Evolutionary conservation across 192 early-diverging fungal genomes (phyloP), one percentile per base, ranked within the genome.

Genomic region (Glomus cerebriforme): DNA sequence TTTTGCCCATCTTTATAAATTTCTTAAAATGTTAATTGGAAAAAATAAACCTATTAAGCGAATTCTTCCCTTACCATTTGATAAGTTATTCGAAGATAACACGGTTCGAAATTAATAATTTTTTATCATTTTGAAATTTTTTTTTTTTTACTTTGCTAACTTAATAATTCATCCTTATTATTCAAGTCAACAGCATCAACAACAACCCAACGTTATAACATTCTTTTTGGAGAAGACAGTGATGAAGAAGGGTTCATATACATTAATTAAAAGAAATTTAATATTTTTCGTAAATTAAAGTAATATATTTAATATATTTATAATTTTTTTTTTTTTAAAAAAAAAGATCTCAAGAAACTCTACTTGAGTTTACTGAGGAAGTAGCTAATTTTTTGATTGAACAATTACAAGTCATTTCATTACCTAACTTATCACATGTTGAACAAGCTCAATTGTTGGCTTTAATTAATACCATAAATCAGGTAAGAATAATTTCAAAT

Each of bases 361-460:
- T 79, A 24, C 79, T 83, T 39, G 82, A 79, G 15, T 88, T 90
- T 79, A 73, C 64, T 3, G 65, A 81, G 15, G 78, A 81, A 31
- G 71, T 75, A 1, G 88, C 89, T 7, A 67, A 79, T n/a, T 90
- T 84, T 54, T 83, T 92, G 39, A 85, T 87, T 12, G 87, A 93
- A 64, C 79, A 85, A 32, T 79, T 93, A 29, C 91, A 87, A 62
- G 58, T 78, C 24, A 84, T 87, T 39, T 83, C 86, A 8, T 62
- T 93, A n/a, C 86, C 89, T 59, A 90, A 88, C 2, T 87, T 96
- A 22, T 87, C 90, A 27, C 82, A 89, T 45, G 86, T 86, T 43
- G 93, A 94, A 39, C 94, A 94, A 75, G 82, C 92, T 7, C 88
- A 89, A 15, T 86, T 96, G 10, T 82, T 94, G 64, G 94, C 93